Conservation (phyloP, 106 monocot genomes). For the Xerophyta viscosa region DNA sequence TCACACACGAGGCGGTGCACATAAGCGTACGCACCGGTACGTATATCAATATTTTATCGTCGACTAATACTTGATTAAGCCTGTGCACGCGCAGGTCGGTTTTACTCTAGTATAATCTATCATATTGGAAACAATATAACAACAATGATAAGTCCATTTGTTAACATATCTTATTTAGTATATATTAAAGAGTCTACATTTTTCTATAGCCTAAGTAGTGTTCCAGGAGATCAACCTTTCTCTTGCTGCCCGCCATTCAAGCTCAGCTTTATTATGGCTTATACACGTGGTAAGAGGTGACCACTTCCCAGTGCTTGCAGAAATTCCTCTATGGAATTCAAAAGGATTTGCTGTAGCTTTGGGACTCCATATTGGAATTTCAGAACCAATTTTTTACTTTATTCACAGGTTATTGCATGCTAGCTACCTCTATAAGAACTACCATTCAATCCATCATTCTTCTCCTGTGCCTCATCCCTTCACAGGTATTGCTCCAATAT, state of each 20-base stretch:
- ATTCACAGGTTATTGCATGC: constrained; percentile 59
- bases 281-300: constrained; percentile 34
- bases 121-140: too few relatives aligned
- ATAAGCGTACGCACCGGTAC: too few relatives aligned
- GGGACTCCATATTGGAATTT: constrained; percentile 40
- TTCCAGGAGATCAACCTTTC: constrained; percentile 68
- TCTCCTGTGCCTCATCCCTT: constrained; percentile 48
- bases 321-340: constrained; percentile 53
- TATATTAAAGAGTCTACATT: too few relatives aligned
- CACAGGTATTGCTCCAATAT: constrained; percentile 40
- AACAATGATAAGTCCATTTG: too few relatives aligned
- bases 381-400: constrained; percentile 56
- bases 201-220: too few relatives aligned
- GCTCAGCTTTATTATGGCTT: too few relatives aligned
- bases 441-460: constrained; percentile 82
- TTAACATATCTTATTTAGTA: too few relatives aligned
- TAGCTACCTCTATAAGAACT: constrained; percentile 34
- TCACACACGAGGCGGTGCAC: too few relatives aligned
- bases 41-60: too few relatives aligned
- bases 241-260: constrained; percentile 68
- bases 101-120: too few relatives aligned
- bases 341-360: constrained; percentile 25
- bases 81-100: too few relatives aligned
- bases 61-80: too few relatives aligned
- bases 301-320: constrained; percentile 24